phyloP scores from a whole-genome alignment of 2,329 filamentous ascomycete species.

The Chaetothyriales sp. region DNA sequence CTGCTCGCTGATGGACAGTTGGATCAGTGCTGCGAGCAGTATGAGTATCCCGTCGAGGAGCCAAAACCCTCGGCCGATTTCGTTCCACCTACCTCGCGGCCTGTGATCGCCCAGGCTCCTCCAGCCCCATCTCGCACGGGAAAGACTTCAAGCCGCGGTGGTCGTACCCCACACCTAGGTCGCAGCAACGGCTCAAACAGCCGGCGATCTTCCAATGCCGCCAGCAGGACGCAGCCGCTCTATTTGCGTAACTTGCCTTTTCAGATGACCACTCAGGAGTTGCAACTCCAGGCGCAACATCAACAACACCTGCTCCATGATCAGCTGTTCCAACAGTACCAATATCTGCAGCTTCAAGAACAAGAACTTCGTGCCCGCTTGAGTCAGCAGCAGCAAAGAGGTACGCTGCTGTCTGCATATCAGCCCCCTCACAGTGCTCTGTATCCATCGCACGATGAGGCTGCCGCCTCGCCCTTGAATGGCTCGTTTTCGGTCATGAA shows the following conservation, averaged over 20 bases:
- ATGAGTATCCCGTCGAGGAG: conserved; percentile 60
- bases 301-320: conserved; percentile 35
- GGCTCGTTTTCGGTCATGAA: conserved; percentile 8
- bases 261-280: conserved; percentile 24
- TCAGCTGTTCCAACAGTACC: conserved; percentile 35
- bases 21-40: conserved; percentile 72
- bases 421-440: conserved; percentile 24
- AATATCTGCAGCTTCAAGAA: conserved; percentile 35
- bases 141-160: conserved; percentile 35
- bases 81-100: conserved; percentile 37
- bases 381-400: conserved; percentile 25
- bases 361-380: conserved; percentile 34
- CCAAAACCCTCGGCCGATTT: conserved; percentile 14
- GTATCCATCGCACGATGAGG: conserved; percentile 19
- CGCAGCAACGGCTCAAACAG: conserved; percentile 31
- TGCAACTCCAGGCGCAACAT: conserved; percentile 28
- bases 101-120: conserved; percentile 33
- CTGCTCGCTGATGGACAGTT: conserved; percentile 64
- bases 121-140: conserved; percentile 30
- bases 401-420: conserved; percentile 6
- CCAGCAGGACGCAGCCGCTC: conserved; percentile 25
- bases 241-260: conserved; percentile 25
- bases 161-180: conserved; percentile 34
- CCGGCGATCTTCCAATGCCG: conserved; percentile 43
- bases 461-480: conserved; percentile 7